Percentiles rank a stretch among this genome's conserved stretches.
These are phyloP conservation scores for Gossypium rotundifolium DNA, from an alignment of 345 rosid genomes.

Conservation along the genomic window DNA sequence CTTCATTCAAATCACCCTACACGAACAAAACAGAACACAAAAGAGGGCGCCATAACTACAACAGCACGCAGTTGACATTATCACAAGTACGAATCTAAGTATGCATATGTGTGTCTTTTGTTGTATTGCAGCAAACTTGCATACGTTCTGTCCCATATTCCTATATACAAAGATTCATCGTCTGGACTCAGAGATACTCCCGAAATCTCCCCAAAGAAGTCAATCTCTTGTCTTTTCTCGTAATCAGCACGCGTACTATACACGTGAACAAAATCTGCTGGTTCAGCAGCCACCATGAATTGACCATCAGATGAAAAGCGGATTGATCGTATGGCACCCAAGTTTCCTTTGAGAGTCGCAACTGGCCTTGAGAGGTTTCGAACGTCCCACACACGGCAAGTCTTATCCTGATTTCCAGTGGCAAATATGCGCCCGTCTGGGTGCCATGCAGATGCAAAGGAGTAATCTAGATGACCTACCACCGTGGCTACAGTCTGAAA, in stretches of 20 bases:
- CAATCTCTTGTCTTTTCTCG: slow-evolving; percentile 46
- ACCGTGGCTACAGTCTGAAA: slow-evolving; percentile 34
- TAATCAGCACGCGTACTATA: slow-evolving; percentile 34
- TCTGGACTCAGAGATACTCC: slow-evolving; percentile 63
- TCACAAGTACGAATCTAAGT: slow-evolving; percentile 44
- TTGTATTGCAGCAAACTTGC: slow-evolving; percentile 51
- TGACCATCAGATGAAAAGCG: slow-evolving; percentile 52
- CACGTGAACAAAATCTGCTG: slow-evolving; percentile 64
- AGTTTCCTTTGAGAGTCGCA: slow-evolving; percentile 48
- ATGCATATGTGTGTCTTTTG: slow-evolving; percentile 33
- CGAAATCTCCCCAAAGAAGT: slow-evolving; percentile 65
- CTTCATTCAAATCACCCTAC: slow-evolving; percentile 7
- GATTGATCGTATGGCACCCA: slow-evolving; percentile 53
- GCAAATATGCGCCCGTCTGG: slow-evolving; percentile 50
- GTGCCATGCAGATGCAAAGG: slow-evolving; percentile 68
- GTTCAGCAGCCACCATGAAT: slow-evolving; percentile 54
- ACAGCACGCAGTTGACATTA: not conserved
- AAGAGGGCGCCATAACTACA: not conserved
- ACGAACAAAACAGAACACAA: not conserved
- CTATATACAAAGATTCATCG: slow-evolving; percentile 45
- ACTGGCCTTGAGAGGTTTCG: slow-evolving; percentile 39
- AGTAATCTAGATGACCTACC: slow-evolving; percentile 52
- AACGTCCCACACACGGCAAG: slow-evolving; percentile 60
- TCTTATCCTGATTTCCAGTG: slow-evolving; percentile 64
- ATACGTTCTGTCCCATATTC: slow-evolving; percentile 62